Evolutionary conservation across 257 asterid species (phyloP).

Genomic region (Catharanthus roseus): DNA sequence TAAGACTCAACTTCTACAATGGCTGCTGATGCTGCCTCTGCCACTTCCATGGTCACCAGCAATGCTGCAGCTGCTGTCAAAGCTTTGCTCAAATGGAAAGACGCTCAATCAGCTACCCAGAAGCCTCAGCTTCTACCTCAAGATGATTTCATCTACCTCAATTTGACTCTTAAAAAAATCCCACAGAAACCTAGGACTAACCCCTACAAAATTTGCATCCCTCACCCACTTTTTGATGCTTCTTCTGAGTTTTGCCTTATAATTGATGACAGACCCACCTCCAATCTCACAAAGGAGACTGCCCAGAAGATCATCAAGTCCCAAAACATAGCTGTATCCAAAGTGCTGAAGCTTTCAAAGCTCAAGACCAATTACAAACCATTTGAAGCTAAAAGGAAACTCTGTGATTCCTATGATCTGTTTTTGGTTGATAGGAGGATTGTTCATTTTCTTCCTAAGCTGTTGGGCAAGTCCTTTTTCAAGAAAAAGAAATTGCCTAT

Average conservation of each 20-base stretch:
- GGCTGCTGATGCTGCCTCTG: slow-evolving; percentile 6
- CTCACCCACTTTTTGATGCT: slow-evolving; percentile 44
- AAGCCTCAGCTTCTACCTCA: slow-evolving; percentile 63
- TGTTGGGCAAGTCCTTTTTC: slow-evolving; percentile 70
- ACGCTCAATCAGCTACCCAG: slow-evolving; percentile 32
- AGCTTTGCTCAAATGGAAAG: slow-evolving; percentile 62
- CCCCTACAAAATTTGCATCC: slow-evolving; percentile 52
- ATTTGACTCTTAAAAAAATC: slow-evolving; percentile 64
- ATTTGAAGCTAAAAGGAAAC: slow-evolving; percentile 69
- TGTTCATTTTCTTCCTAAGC: slow-evolving; percentile 77
- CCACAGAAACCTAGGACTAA: slow-evolving; percentile 61
- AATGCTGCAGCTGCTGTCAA: slow-evolving; percentile 38
- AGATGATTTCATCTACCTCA: slow-evolving; percentile 74
- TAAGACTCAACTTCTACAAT: too few species aligned
- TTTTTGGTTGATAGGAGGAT: slow-evolving; percentile 76
- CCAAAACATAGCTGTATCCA: slow-evolving; percentile 46
- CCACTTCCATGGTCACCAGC: slow-evolving; percentile 20
- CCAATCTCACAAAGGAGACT: slow-evolving; percentile 48
- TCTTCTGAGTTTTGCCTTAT: slow-evolving; percentile 55
- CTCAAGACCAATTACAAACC: slow-evolving; percentile 71
- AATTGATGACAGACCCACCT: slow-evolving; percentile 60
- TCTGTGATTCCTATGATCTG: slow-evolving; percentile 64
- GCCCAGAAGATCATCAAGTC: slow-evolving; percentile 58
- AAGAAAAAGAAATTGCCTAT: slow-evolving; percentile 85
- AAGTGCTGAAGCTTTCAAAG: slow-evolving; percentile 63